These are phyloP conservation scores for Carnegiea gigantea DNA, from an alignment of 179 eudicot species.

Conservation along the genomic window DNA sequence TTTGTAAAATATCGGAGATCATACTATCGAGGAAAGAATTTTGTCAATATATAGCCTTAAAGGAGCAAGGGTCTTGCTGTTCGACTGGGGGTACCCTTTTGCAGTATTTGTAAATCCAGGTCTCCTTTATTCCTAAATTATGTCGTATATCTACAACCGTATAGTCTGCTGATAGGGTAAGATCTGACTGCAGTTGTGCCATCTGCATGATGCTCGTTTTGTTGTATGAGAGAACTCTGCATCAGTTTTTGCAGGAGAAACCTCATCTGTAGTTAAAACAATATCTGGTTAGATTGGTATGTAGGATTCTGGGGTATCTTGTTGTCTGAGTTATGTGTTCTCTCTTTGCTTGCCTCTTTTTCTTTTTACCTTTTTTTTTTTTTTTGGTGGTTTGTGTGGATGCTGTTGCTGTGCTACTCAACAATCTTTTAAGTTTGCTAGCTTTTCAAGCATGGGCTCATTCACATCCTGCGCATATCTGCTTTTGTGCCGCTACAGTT, in stretches of 20 bases:
- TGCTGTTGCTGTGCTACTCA: no score
- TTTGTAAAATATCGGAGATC: constrained; percentile 30
- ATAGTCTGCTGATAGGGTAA: neutral
- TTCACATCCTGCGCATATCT: no score
- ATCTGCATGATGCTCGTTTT: neutral
- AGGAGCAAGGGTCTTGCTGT: constrained; percentile 21
- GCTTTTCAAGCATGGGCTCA: no score
- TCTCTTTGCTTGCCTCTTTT: neutral
- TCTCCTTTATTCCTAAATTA: constrained; percentile 7
- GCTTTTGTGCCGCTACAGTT: no score
- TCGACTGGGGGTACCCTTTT: constrained; percentile 13
- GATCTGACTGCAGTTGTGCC: neutral
- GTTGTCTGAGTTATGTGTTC: neutral
- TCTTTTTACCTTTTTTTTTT: no score
- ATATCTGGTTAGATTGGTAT: neutral
- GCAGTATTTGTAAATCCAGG: constrained; percentile 31
- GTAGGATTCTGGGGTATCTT: neutral
- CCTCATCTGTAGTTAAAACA: neutral
- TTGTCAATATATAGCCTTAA: constrained; percentile 30
- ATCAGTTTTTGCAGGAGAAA: neutral
- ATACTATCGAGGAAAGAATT: constrained; percentile 1
- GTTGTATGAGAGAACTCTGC: neutral
- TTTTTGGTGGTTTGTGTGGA: no score
- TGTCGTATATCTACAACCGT: neutral
- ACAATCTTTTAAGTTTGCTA: no score